phyloP scores from a whole-genome alignment of 1,284 basidiomycete species.

The Ganoderma sinense region DNA sequence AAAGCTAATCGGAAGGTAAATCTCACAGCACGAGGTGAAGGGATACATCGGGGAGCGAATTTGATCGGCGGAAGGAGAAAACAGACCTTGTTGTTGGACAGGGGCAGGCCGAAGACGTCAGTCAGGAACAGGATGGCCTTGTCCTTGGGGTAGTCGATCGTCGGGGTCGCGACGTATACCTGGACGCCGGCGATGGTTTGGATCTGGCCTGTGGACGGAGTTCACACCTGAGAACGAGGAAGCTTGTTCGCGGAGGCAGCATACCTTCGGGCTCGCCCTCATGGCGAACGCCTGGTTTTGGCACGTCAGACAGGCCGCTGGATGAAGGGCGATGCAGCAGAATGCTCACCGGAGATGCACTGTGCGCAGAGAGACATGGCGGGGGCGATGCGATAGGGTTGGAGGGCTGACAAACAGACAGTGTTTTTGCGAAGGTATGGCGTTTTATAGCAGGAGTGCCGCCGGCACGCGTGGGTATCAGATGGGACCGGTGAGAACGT shows the following conservation, averaged over 20 bases:
- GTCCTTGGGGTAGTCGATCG: slow-evolving; percentile 55
- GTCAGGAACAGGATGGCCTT: slow-evolving; percentile 61
- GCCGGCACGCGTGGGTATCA: not conserved
- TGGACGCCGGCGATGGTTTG: slow-evolving; percentile 54
- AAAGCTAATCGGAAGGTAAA: slow-evolving; percentile 36
- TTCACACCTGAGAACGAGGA: not conserved
- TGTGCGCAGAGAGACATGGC: slow-evolving; percentile 37
- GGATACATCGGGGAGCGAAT: not conserved
- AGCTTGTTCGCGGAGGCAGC: not conserved
- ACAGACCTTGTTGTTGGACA: slow-evolving; percentile 51
- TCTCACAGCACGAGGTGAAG: not conserved
- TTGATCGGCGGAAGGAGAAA: not conserved
- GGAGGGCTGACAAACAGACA: not conserved
- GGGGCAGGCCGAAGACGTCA: slow-evolving; percentile 57
- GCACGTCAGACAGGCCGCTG: not conserved
- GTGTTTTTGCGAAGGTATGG: not conserved
- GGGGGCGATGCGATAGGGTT: not conserved
- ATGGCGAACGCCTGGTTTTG: slow-evolving; percentile 38
- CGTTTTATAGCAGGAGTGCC: slow-evolving; percentile 1
- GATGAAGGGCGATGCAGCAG: slow-evolving; percentile 4
- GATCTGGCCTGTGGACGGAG: slow-evolving; percentile 39
- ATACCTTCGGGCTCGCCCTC: slow-evolving; percentile 41
- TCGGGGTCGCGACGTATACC: slow-evolving; percentile 57
- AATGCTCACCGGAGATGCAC: slow-evolving; percentile 30
- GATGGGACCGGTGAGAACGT: not conserved